Evolutionary conservation across 257 asterid genomes (phyloP), one percentile per base, ranked within the genome.

Genomic region (Cynanchum wilfordii): DNA sequence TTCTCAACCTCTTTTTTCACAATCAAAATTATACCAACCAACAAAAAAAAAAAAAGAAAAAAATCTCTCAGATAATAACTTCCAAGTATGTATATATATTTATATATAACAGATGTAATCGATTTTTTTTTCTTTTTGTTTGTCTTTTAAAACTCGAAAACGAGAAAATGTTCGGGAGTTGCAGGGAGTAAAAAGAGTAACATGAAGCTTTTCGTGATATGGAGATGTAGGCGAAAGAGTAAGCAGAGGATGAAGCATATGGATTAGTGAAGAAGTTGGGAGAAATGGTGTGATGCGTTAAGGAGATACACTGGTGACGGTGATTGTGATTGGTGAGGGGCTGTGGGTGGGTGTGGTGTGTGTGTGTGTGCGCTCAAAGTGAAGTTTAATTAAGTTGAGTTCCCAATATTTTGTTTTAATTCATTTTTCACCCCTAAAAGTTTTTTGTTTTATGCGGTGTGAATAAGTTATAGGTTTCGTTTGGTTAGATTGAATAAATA

Each of bases 271-370:
- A 66, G 71, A 27, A 45, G 57, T 51, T 24, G 54, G 71, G 71
- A 57, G 66, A 70, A 42, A 55, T 44, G 60, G 29, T 54, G 15
- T 76, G 73, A 7, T 73, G 44, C 24, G 33, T 63, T 36, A 74
- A 70, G 59, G 68, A 66, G 72, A 80, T 33, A 44, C 63, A 20
- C 59, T 54, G 69, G 29, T 29, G 64, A 70, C 51, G 77, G 64
- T 38, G 74, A 73, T 62, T 44, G 16, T 63, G 68, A 6, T 29
- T 58, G 77, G 69, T 49, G 76, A 76, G 76, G 58, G 63, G 63
- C 69, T 20, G 49, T 54, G 66, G 38, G 38, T 33, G 38, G 3
- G 3, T 33, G 59, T 3, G 38, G 38, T 33, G 38, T 33, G 3
- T 33, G 59, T 3, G 47, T 0, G 47, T 42, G 47, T 42, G 47